Evolutionary conservation across 179 eudicot genomes (phyloP).

Genomic region (Beta lomatogona): DNA sequence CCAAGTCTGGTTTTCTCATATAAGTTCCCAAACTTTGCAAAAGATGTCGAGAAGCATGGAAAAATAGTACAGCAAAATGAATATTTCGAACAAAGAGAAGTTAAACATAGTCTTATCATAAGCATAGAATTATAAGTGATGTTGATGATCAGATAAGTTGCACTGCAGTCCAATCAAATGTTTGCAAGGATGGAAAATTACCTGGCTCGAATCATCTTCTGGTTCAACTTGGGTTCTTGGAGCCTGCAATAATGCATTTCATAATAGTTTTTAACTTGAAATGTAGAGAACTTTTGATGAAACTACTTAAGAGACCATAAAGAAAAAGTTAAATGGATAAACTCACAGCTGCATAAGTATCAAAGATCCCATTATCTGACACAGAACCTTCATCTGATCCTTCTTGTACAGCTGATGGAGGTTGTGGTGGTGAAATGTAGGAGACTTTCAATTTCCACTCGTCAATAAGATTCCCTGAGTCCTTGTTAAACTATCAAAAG

Average conservation of each 20-base stretch:
- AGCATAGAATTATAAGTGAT: neutral
- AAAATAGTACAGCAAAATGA: neutral
- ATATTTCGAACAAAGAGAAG: neutral
- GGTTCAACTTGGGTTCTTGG: slow-evolving; percentile 24
- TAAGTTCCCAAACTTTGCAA: neutral
- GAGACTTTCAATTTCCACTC: slow-evolving; percentile 69
- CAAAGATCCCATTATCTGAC: slow-evolving; percentile 53
- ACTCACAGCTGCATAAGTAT: slow-evolving; percentile 52
- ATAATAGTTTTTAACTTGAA: neutral
- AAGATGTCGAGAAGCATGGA: neutral
- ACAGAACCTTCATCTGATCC: slow-evolving; percentile 69
- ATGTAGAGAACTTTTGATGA: neutral
- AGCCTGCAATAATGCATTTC: slow-evolving; percentile 24
- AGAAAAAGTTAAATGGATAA: slow-evolving; percentile 8
- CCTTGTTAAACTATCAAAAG: slow-evolving; percentile 53
- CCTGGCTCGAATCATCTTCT: slow-evolving; percentile 26
- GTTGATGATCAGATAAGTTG: neutral
- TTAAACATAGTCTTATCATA: neutral
- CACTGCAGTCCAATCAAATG: neutral
- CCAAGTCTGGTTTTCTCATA: neutral
- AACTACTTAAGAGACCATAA: neutral
- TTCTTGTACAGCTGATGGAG: slow-evolving; percentile 52
- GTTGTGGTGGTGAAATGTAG: slow-evolving; percentile 55
- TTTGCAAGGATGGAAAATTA: neutral
- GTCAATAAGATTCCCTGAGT: slow-evolving; percentile 61